Evolutionary conservation across 2,329 filamentous ascomycete genomes (phyloP).

Genomic region (Penicillium sp.): DNA sequence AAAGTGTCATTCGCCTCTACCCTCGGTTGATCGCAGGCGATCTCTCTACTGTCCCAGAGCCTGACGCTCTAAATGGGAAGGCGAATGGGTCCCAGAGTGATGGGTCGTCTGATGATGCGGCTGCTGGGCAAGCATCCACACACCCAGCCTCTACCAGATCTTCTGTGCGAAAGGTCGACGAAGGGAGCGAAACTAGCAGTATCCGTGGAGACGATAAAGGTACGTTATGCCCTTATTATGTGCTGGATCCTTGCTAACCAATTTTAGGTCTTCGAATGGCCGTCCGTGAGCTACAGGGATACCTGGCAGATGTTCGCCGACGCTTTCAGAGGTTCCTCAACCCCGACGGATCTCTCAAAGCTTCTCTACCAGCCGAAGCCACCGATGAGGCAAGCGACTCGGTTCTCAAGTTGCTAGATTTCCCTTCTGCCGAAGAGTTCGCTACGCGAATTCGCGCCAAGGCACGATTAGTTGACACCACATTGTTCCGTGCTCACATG

Average conservation of each 20-base stretch:
- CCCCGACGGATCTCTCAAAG: constrained; percentile 53
- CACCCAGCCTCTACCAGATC: constrained; percentile 42
- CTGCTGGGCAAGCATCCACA: constrained; percentile 26
- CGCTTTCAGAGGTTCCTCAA: constrained; percentile 62
- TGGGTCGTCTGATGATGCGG: constrained; percentile 27
- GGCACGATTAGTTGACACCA: constrained; percentile 86
- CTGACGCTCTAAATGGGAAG: constrained; percentile 39
- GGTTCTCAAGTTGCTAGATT: constrained; percentile 48
- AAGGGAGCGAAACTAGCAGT: constrained; percentile 42
- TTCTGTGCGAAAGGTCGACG: constrained; percentile 39
- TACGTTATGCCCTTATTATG: background rate
- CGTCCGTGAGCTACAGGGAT: constrained; percentile 78
- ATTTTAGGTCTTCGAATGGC: constrained; percentile 70
- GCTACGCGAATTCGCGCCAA: constrained; percentile 64
- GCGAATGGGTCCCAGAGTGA: constrained; percentile 31
- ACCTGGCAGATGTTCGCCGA: constrained; percentile 78
- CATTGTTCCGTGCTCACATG: constrained; percentile 93
- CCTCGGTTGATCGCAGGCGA: constrained; percentile 81
- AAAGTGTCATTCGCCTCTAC: constrained; percentile 81
- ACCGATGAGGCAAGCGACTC: constrained; percentile 44
- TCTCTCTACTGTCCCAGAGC: constrained; percentile 62
- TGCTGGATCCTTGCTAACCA: background rate
- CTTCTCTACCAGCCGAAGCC: constrained; percentile 31
- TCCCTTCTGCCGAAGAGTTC: constrained; percentile 60
- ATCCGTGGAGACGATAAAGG: constrained; percentile 36